phyloP scores from a whole-genome alignment of 148 eudicot species.

The Spergularia bocconei region DNA sequence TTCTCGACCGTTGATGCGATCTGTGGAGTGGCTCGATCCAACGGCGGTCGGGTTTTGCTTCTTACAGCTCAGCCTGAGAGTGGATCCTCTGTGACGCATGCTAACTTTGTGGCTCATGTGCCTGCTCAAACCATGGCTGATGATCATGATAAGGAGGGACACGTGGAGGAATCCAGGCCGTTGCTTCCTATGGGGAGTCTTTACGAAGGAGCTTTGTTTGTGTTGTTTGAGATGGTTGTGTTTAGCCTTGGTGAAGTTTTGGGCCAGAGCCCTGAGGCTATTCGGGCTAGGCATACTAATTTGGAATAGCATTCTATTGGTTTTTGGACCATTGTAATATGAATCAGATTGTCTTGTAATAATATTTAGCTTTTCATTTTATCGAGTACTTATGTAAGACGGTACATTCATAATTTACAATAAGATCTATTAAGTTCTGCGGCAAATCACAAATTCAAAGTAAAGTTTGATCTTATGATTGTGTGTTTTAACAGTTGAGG shows the following conservation, averaged over 20 bases:
- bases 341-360: no score
- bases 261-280: slow-evolving; percentile 47
- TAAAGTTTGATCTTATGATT: no score
- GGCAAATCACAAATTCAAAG: no score
- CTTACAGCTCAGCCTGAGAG: slow-evolving; percentile 69
- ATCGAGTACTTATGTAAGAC: no score
- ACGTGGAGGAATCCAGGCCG: slow-evolving; percentile 34
- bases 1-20: slow-evolving; percentile 87
- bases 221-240: slow-evolving; percentile 92
- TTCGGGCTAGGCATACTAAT: slow-evolving; percentile 80
- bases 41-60: slow-evolving; percentile 59
- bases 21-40: slow-evolving; percentile 56
- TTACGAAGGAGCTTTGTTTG: slow-evolving; percentile 83
- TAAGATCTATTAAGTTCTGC: no score
- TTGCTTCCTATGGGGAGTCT: slow-evolving; percentile 93
- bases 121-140: slow-evolving; percentile 94
- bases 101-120: slow-evolving; percentile 59
- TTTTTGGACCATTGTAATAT: no score
- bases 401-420: no score
- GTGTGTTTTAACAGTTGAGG: no score
- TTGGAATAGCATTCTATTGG: slow-evolving; percentile 42
- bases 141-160: slow-evolving; percentile 35
- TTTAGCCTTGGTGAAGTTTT: slow-evolving; percentile 57
- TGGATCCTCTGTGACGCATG: slow-evolving; percentile 45
- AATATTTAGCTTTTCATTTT: no score